A percentile compares a stretch with the other conserved stretches of the same genome.
phyloP scores from a whole-genome alignment of 371 early-diverging fungal genomes.

The Nematocida major region DNA sequence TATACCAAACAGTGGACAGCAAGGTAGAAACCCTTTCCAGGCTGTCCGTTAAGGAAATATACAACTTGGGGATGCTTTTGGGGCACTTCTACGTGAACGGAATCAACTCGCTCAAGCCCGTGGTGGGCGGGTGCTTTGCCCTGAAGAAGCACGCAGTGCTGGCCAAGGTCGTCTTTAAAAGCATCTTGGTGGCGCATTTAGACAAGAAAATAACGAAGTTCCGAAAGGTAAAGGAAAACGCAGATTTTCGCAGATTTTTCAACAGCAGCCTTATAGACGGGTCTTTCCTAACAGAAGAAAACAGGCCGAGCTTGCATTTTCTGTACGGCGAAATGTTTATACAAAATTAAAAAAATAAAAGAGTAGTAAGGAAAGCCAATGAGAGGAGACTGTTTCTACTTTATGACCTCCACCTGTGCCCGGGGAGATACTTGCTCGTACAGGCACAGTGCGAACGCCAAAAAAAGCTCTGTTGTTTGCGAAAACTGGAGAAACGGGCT shows the following conservation, averaged over 20 bases:
- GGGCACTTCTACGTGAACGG: background rate
- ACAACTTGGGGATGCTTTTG: slow-evolving; percentile 18
- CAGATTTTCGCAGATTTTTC: background rate
- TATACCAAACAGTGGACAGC: slow-evolving; percentile 22
- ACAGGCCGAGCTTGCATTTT: background rate
- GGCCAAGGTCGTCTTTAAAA: slow-evolving; percentile 9
- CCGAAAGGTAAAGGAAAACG: background rate
- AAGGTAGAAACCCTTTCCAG: background rate
- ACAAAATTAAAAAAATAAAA: slow-evolving; percentile 2
- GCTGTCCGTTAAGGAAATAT: slow-evolving; percentile 36
- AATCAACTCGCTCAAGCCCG: background rate
- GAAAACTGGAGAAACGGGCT: slow-evolving; percentile 55
- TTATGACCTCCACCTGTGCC: slow-evolving; percentile 63
- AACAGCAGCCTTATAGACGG: background rate
- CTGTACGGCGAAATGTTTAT: slow-evolving; percentile 6
- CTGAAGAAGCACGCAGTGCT: slow-evolving; percentile 15
- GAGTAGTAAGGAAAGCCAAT: background rate
- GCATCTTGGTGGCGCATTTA: background rate
- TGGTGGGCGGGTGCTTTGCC: background rate
- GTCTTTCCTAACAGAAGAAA: background rate
- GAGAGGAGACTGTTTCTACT: slow-evolving; percentile 66
- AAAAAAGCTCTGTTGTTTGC: slow-evolving; percentile 57
- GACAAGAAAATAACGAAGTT: slow-evolving; percentile 6
- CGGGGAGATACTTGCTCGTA: slow-evolving; percentile 54
- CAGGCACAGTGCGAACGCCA: slow-evolving; percentile 60